Evolutionary conservation across 1,284 basidiomycete species (phyloP).

Genomic region (Apiotrichum veenhuisii): DNA sequence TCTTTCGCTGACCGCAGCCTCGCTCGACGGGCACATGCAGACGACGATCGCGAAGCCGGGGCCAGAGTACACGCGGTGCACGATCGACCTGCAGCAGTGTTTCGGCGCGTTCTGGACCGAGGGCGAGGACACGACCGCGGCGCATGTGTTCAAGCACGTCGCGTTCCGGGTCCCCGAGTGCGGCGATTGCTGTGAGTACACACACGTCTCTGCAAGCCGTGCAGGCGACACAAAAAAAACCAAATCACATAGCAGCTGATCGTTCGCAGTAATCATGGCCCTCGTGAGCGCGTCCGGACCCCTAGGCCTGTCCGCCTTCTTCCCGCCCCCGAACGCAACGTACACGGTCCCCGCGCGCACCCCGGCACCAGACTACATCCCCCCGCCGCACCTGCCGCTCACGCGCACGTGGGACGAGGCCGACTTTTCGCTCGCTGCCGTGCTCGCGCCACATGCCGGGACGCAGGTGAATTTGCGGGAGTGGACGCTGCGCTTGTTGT

Average conservation of each 20-base stretch:
- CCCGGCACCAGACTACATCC: constrained; percentile 21
- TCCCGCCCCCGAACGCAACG: constrained; percentile 44
- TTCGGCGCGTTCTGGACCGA: constrained; percentile 43
- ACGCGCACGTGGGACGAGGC: constrained; percentile 49
- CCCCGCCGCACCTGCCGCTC: constrained; percentile 51
- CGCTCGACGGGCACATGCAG: constrained; percentile 43
- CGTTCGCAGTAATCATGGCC: constrained; percentile 53
- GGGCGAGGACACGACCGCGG: constrained; percentile 22
- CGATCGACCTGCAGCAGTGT: constrained; percentile 42
- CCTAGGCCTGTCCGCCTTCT: constrained; percentile 53
- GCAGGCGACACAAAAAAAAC: neutral
- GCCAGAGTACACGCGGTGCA: constrained; percentile 15
- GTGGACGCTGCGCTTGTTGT: constrained; percentile 51
- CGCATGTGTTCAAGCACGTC: constrained; percentile 53
- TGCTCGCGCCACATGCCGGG: constrained; percentile 40
- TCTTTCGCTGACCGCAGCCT: constrained; percentile 9
- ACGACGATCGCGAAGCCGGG: constrained; percentile 20
- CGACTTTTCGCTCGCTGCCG: constrained; percentile 51
- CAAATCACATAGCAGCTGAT: too few species aligned
- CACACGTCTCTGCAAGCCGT: neutral
- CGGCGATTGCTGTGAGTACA: constrained; percentile 55
- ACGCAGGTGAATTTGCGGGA: constrained; percentile 45
- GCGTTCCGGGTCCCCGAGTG: constrained; percentile 53
- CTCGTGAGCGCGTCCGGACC: constrained; percentile 53
- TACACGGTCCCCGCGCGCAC: constrained; percentile 11